Percentiles rank a stretch among this genome's conserved stretches.
Conservation (phyloP, 75 land plant species). For the Gnetum montanum region DNA sequence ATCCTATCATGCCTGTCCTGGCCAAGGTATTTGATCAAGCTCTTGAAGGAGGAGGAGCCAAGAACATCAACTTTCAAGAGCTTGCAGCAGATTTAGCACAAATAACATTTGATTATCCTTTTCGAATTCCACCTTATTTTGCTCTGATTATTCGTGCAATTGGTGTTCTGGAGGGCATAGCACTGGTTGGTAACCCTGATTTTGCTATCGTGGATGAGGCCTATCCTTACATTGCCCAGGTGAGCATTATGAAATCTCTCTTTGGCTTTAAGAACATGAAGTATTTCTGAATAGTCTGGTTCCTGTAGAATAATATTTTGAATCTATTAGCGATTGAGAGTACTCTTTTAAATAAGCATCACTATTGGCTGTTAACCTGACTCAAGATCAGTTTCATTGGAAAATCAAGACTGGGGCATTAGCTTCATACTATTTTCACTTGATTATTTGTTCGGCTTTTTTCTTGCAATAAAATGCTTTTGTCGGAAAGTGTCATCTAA, state of each 20-base stretch:
- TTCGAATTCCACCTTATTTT: constrained; percentile 98
- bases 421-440: too few species aligned
- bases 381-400: too few species aligned
- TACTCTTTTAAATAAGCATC: too few species aligned
- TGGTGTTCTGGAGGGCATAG: constrained; percentile 97
- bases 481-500: too few species aligned
- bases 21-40: constrained; percentile 99
- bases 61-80: constrained; percentile 98
- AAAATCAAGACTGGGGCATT: too few species aligned
- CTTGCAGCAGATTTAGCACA: constrained; percentile 98
- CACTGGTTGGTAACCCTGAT: constrained; percentile 97
- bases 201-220: constrained; percentile 99
- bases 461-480: too few species aligned
- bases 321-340: too few species aligned
- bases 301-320: too few species aligned
- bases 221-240: constrained; percentile 99
- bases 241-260: constrained; percentile 8
- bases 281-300: too few species aligned
- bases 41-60: constrained; percentile 99
- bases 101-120: constrained; percentile 99
- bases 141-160: constrained; percentile 98
- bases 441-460: too few species aligned
- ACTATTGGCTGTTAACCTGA: too few species aligned
- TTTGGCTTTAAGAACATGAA: background rate
- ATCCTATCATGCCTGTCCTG: constrained; percentile 90